Evolutionary conservation across 78 protist species (phyloP), one percentile per base, ranked within the genome.

Genomic region (Thecamonas trahens): DNA sequence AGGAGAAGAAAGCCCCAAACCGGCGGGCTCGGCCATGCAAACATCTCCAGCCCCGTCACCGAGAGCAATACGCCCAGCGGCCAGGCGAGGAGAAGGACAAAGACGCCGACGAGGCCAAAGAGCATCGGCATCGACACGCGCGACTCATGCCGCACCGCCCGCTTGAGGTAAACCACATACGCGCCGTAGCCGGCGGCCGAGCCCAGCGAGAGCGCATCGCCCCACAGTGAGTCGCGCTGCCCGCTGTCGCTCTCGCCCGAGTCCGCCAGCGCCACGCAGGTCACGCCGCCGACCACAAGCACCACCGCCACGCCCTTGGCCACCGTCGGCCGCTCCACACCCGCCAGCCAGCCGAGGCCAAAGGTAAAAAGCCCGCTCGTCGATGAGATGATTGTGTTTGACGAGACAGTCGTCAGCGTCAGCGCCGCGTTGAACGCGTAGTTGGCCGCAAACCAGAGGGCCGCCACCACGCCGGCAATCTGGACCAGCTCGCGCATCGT

Each of bases 381-480:
- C 8, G 63, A 3, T 14, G 78, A 61, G n/a, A 83, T 9, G 24
- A 83, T 54, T 14, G 83, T 76, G 32, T 45, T 66, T 40, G 80
- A 38, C 29, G 84, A 38, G 57, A 83, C 77, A 22, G 74, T 37
- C 38, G 85, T 61, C 40, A 29, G 3, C 39, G 45, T 3, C 4
- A 79, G 70, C 24, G 67, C 39, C 13, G 5, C 9, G 72, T 72
- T 79, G 75, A 70, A 79, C 54, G 61, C 1, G 29, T 0, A 34
- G 73, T 79, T 79, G 50, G 79, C 85, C 22, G 54, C 35, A 22
- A 79, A 58, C 85, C 85, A 79, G n/a, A 72, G 1, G 11, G 85
- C 79, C 34, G 61, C 47, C 29, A 79, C 4, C 24, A 35, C 0
- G 31, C 29, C n/a, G 7, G 73, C 65, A 8, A 15, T 0, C 5